Evolutionary conservation across 2,329 filamentous ascomycete species (phyloP).

Genomic region (Xylaria sp.): DNA sequence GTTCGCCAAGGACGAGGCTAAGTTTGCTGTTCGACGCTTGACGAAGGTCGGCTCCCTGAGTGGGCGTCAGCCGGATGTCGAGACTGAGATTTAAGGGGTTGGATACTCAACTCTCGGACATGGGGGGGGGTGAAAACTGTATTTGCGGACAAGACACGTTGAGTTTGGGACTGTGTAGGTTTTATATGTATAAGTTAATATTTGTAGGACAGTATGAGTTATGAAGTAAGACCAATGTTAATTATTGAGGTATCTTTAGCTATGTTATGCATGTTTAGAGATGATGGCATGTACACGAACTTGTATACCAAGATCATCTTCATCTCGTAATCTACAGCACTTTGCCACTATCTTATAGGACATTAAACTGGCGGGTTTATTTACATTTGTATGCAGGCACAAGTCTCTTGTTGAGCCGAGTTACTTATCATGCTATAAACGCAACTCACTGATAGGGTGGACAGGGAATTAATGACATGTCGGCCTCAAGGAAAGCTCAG

Average conservation of each 20-base stretch:
- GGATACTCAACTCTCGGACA: no score
- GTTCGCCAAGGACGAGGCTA: conserved; percentile 88
- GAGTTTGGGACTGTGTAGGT: background rate
- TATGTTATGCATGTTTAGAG: background rate
- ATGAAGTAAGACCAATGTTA: background rate
- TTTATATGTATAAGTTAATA: background rate
- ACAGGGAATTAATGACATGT: background rate
- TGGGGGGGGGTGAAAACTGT: background rate
- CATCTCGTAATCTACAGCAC: no score
- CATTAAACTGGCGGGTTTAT: no score
- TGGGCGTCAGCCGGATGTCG: conserved; percentile 85
- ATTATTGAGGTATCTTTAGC: background rate
- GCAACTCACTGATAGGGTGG: no score
- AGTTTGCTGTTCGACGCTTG: conserved; percentile 76
- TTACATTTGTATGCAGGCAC: no score
- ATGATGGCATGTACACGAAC: no score
- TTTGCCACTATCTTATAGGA: no score
- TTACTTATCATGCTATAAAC: no score
- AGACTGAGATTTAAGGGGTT: conserved; percentile 68
- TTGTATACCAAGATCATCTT: no score
- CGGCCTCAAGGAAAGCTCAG: conserved; percentile 24
- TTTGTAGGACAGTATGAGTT: background rate
- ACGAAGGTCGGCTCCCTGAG: conserved; percentile 78
- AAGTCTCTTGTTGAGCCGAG: no score
- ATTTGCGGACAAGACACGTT: no score